Conservation (phyloP, 495 filamentous ascomycete genomes). For the Hypoxylon perforatum region DNA sequence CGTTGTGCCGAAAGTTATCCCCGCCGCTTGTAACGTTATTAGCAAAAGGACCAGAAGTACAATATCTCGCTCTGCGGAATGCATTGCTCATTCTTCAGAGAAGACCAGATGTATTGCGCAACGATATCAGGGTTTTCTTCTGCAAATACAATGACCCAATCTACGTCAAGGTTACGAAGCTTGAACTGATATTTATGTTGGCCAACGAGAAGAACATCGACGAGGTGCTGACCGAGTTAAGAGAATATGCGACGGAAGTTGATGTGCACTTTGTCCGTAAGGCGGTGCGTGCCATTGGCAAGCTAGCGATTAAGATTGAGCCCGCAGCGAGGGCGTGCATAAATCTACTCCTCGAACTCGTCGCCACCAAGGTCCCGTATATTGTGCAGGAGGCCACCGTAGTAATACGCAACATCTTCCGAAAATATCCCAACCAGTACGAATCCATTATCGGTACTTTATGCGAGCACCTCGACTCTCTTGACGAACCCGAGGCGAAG, state of each 20-base stretch:
- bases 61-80: slow-evolving; percentile 95
- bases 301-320: slow-evolving; percentile 99
- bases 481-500: slow-evolving; percentile 99
- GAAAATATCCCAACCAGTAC: slow-evolving; percentile 98
- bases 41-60: slow-evolving; percentile 96
- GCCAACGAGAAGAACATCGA: slow-evolving; percentile 96
- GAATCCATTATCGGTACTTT: slow-evolving; percentile 96
- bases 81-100: slow-evolving; percentile 94
- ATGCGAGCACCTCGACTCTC: slow-evolving; percentile 94
- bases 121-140: slow-evolving; percentile 98
- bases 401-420: slow-evolving; percentile 98
- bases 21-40: slow-evolving; percentile 95
- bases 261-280: slow-evolving; percentile 99
- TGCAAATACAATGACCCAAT: slow-evolving; percentile 99
- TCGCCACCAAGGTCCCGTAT: slow-evolving; percentile 98
- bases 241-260: slow-evolving; percentile 98
- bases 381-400: slow-evolving; percentile 99
- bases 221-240: slow-evolving; percentile 91
- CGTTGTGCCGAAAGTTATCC: slow-evolving; percentile 91
- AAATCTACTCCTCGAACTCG: slow-evolving; percentile 89
- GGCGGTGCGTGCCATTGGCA: slow-evolving; percentile 96
- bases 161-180: slow-evolving; percentile 99
- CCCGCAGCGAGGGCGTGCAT: slow-evolving; percentile 91
- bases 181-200: slow-evolving; percentile 99
- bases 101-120: slow-evolving; percentile 90